Percentiles rank a stretch among this genome's conserved stretches.
These are phyloP conservation scores for Fusarium xylarioides DNA, from an alignment of 2,329 filamentous ascomycete genomes.

Conservation along the genomic window DNA sequence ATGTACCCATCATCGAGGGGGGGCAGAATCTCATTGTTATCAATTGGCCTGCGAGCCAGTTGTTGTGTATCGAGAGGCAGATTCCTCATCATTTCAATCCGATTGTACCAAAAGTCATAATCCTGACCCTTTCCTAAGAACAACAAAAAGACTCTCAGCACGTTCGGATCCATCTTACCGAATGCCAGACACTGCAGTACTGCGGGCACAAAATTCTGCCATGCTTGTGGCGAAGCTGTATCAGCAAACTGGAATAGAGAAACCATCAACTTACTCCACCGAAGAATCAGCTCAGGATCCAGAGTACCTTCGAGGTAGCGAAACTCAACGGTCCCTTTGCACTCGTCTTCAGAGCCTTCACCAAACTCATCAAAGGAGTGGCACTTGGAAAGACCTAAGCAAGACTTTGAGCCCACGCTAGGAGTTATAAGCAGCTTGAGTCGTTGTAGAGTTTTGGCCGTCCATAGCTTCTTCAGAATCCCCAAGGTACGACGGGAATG, in stretches of 20 bases:
- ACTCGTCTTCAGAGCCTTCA: background rate
- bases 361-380: background rate
- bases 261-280: conserved; percentile 29
- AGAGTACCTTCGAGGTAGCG: conserved; percentile 32
- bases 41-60: background rate
- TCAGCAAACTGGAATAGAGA: conserved; percentile 36
- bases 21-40: background rate
- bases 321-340: conserved; percentile 30
- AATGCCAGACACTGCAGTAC: background rate
- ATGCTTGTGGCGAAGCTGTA: conserved; percentile 16
- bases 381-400: background rate
- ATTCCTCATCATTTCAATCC: background rate
- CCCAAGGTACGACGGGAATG: background rate
- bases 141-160: conserved; percentile 13
- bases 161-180: background rate
- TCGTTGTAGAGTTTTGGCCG: background rate
- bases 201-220: conserved; percentile 1
- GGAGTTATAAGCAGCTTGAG: background rate
- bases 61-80: background rate
- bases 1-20: background rate
- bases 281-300: conserved; percentile 28
- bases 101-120: conserved; percentile 18
- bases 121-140: conserved; percentile 20
- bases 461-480: conserved; percentile 22
- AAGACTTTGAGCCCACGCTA: background rate